These are phyloP conservation scores for Salix exigua DNA, from an alignment of 345 rosid species.

Conservation along the genomic window DNA sequence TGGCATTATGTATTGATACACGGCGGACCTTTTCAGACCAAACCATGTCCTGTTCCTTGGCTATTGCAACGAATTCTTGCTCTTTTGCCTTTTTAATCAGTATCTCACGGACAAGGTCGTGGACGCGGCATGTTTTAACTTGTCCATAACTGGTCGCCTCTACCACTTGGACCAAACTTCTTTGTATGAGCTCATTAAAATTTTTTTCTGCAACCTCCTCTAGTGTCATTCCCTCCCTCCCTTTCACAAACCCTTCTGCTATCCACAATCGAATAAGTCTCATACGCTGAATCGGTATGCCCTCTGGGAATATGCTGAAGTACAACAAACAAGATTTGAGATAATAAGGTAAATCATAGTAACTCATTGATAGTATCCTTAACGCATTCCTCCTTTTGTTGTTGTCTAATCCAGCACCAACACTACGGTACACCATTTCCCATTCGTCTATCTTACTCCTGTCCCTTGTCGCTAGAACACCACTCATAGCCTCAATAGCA, in stretches of 20 bases:
- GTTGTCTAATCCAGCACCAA: slow-evolving; percentile 4
- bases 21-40: slow-evolving; percentile 4
- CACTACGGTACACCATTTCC: slow-evolving; percentile 4
- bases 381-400: background rate
- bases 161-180: slow-evolving; percentile 8
- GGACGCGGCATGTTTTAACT: slow-evolving; percentile 6
- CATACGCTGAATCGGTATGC: background rate
- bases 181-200: background rate
- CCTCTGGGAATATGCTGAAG: slow-evolving; percentile 3
- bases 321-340: slow-evolving; percentile 8
- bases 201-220: slow-evolving; percentile 21
- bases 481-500: slow-evolving; percentile 15
- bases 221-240: slow-evolving; percentile 7
- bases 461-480: slow-evolving; percentile 11
- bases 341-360: slow-evolving; percentile 20
- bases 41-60: background rate
- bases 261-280: slow-evolving; percentile 16
- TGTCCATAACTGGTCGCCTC: background rate
- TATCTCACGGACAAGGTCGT: background rate
- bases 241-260: slow-evolving; percentile 14
- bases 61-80: background rate
- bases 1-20: background rate
- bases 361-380: slow-evolving; percentile 9
- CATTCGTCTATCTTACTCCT: slow-evolving; percentile 4
- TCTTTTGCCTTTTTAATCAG: background rate